phyloP scores from a whole-genome alignment of 257 asterid genomes.

The Fraxinus pennsylvanica region DNA sequence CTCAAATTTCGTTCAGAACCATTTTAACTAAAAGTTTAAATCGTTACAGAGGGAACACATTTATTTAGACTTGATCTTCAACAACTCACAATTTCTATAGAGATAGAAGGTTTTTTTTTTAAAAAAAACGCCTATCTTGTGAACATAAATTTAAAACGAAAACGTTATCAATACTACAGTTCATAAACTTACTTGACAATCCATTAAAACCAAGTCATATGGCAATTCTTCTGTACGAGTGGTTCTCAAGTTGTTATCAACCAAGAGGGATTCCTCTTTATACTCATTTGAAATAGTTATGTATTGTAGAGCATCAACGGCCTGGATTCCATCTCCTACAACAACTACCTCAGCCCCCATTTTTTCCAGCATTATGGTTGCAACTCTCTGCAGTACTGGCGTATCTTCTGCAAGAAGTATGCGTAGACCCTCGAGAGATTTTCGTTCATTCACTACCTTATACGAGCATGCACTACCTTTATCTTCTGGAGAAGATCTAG shows the following conservation, averaged over 20 bases:
- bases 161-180: neutral
- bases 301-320: constrained; percentile 60
- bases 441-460: constrained; percentile 38
- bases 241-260: constrained; percentile 29
- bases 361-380: constrained; percentile 88
- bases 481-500: constrained; percentile 21
- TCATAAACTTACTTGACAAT: constrained; percentile 73
- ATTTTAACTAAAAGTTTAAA: neutral
- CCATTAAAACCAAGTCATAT: constrained; percentile 87
- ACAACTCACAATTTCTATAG: neutral
- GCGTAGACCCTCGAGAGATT: constrained; percentile 58
- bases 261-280: constrained; percentile 23
- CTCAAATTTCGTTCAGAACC: neutral
- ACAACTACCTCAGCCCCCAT: constrained; percentile 78
- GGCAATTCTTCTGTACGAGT: constrained; percentile 30
- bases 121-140: too few relatives aligned
- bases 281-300: constrained; percentile 26
- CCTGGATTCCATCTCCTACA: constrained; percentile 89
- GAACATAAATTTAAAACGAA: neutral
- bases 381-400: constrained; percentile 83
- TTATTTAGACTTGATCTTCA: neutral
- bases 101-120: neutral
- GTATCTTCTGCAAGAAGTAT: constrained; percentile 93
- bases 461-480: constrained; percentile 24
- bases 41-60: too few relatives aligned